phyloP scores from a whole-genome alignment of 164 flowering plant genomes.

The Annona cherimola region DNA sequence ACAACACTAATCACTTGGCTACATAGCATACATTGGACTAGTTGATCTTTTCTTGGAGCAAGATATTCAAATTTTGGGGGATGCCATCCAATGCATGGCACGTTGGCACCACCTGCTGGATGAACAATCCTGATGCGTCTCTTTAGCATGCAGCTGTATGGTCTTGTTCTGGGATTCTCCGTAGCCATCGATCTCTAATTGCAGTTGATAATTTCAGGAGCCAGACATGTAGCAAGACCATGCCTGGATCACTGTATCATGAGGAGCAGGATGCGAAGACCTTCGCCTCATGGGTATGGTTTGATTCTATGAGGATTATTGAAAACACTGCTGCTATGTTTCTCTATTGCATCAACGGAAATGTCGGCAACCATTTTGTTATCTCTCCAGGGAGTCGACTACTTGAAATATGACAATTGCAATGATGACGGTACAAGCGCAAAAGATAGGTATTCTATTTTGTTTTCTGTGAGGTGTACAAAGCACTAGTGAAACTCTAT shows the following conservation, averaged over 20 bases:
- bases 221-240: conserved; percentile 46
- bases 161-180: background rate
- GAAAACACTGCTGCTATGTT: background rate
- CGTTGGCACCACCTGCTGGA: too few species aligned
- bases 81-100: too few species aligned
- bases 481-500: background rate
- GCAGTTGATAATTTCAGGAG: conserved; percentile 21
- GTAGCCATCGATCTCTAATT: background rate
- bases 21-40: background rate
- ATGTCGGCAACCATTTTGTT: background rate
- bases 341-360: background rate
- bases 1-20: background rate
- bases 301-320: background rate
- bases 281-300: conserved; percentile 55
- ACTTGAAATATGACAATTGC: conserved; percentile 68
- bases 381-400: conserved; percentile 43
- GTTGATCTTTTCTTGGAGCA: background rate
- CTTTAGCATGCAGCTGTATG: background rate
- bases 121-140: too few species aligned
- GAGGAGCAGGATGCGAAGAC: conserved; percentile 71
- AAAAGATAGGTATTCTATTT: conserved; percentile 34
- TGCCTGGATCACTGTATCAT: conserved; percentile 68
- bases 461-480: background rate
- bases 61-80: too few species aligned
- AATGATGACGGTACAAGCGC: conserved; percentile 29